Conservation (phyloP, 2,329 filamentous ascomycete species). For the Penicillium griseofulvum region DNA sequence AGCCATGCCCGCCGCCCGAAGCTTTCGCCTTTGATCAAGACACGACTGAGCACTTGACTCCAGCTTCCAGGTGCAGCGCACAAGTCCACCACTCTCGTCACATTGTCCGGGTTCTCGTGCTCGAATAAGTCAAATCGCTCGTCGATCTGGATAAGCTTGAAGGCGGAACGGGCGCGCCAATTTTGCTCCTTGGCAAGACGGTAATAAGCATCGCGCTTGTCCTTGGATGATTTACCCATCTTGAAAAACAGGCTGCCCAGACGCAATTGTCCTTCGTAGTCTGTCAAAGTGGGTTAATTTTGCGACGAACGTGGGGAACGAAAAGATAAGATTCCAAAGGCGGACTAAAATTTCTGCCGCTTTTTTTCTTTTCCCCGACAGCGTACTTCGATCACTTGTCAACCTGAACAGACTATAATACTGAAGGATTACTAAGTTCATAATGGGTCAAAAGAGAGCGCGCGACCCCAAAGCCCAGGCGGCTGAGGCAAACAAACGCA, state of each 20-base stretch:
- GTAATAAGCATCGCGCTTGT: slow-evolving; percentile 98
- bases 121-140: slow-evolving; percentile 92
- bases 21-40: slow-evolving; percentile 88
- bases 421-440: slow-evolving; percentile 1
- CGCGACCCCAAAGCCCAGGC: slow-evolving; percentile 30
- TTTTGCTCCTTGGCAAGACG: slow-evolving; percentile 97
- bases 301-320: slow-evolving; percentile 28
- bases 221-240: slow-evolving; percentile 98
- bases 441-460: slow-evolving; percentile 40
- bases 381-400: slow-evolving; percentile 9
- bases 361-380: slow-evolving; percentile 32
- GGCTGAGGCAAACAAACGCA: slow-evolving; percentile 37
- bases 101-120: slow-evolving; percentile 58
- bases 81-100: slow-evolving; percentile 90
- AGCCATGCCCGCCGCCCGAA: slow-evolving; percentile 86
- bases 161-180: slow-evolving; percentile 93
- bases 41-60: slow-evolving; percentile 92
- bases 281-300: slow-evolving; percentile 17
- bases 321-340: slow-evolving; percentile 36
- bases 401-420: neutral
- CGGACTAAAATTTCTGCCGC: slow-evolving; percentile 33
- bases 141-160: slow-evolving; percentile 94
- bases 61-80: slow-evolving; percentile 95
- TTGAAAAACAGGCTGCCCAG: neutral
- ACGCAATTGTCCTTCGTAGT: slow-evolving; percentile 5